Base-by-base conservation (phyloP, 257 asterid genomes). In the Hygrophila difformis region DNA sequence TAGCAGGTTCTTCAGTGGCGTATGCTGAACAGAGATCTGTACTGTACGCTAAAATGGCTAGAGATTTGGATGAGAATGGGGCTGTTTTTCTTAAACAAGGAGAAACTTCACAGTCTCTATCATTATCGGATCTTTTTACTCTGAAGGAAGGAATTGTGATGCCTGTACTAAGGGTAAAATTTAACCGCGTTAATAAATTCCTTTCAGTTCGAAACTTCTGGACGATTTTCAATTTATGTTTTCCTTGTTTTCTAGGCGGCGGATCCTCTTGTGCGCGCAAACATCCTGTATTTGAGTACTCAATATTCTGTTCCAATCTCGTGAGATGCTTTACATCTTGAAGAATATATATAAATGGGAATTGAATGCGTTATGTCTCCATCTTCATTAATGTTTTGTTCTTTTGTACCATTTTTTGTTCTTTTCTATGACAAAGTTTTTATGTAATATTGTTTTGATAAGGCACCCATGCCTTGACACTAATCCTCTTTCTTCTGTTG, bases 241-340 rank as follows among this genome's bases (percentile, higher is more conserved):
- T 55, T 56, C 39, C 59, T 42, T 47, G n/a, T 44, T 58, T 12
- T 61, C 34, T 52, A 91, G 97, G 82, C 81, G 11, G 93, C 82
- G 11, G 67, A 78, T 71, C 97, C 97, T 33, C 93, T 95, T 0
- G 97, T 86, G 34, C 82, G 97, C 64, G 97, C 95, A 13, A 83
- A 74, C 69, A 81, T 87, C 57, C 44, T 91, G 75, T 70, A 86
- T 73, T 58, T 91, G 59, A 70, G 66, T 48, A 69, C 94, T 16
- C 68, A 69, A 20, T 77, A 66, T 67, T 77, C 99, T 44, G 66
- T 72, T 64, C 85, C 84, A 42, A 78, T 91, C 49, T 78, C 80
- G 94, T 91, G 73, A 83, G 99, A n/a, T n/a, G n/a, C n/a, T n/a
- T n/a, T n/a, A n/a, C n/a, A n/a, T n/a, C n/a, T n/a, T n/a, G n/a